Evolutionary conservation across 2,329 filamentous ascomycete species (phyloP).

Genomic region (Ciborinia camelliae): DNA sequence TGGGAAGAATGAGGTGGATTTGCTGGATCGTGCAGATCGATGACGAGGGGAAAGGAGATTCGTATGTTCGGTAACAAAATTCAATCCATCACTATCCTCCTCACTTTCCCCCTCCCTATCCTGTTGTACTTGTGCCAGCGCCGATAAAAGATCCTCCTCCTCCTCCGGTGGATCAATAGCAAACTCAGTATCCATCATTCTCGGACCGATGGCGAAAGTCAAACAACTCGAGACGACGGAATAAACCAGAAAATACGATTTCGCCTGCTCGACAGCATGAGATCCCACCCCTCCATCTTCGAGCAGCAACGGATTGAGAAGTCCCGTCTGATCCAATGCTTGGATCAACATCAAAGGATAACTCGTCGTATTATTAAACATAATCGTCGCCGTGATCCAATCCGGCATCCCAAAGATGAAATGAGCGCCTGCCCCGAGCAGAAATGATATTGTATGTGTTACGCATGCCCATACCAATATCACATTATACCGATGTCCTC

Average conservation of each 20-base stretch:
- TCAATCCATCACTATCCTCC: constrained; percentile 27
- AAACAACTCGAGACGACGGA: constrained; percentile 60
- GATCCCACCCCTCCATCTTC: constrained; percentile 44
- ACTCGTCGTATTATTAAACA: constrained; percentile 50
- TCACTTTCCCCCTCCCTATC: constrained; percentile 13
- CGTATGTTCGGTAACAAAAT: constrained; percentile 42
- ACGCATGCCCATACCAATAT: constrained; percentile 44
- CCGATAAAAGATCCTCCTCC: constrained; percentile 14
- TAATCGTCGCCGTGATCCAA: constrained; percentile 46
- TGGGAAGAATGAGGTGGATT: constrained; percentile 35
- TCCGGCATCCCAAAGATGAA: constrained; percentile 43
- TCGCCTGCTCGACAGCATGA: constrained; percentile 54
- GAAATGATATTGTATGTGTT: constrained; percentile 42
- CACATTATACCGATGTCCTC: constrained; percentile 40
- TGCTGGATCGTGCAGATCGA: constrained; percentile 4
- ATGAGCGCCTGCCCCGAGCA: constrained; percentile 41
- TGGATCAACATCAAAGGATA: constrained; percentile 47
- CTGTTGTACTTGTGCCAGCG: constrained; percentile 29
- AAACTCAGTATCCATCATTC: constrained; percentile 49
- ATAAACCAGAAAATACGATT: constrained; percentile 64
- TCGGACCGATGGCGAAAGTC: constrained; percentile 61
- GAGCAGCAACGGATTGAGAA: constrained; percentile 48
- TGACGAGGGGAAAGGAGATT: constrained; percentile 45
- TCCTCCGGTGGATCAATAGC: constrained; percentile 38
- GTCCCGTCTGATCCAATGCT: constrained; percentile 44